phyloP scores from a whole-genome alignment of 805 yeast genomes.

The Metschnikowia lochheadii region DNA sequence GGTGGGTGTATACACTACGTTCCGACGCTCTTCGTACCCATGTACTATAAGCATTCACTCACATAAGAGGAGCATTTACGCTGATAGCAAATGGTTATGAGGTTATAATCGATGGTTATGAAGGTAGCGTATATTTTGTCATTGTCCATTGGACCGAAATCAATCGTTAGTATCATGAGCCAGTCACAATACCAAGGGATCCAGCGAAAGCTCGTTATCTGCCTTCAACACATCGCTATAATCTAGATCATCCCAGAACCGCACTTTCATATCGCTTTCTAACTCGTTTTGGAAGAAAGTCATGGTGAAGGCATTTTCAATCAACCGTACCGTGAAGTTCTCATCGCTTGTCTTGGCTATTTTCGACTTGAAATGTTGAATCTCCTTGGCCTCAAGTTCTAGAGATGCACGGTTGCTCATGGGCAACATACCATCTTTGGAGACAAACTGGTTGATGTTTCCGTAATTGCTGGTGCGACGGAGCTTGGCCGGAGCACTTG shows the following conservation, averaged over 20 bases:
- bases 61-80: too few species aligned
- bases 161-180: not conserved
- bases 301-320: constrained; percentile 17
- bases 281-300: constrained; percentile 7
- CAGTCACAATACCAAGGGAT: constrained; percentile 5
- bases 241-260: constrained; percentile 17
- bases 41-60: too few species aligned
- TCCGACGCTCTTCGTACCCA: too few species aligned
- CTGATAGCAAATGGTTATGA: too few species aligned
- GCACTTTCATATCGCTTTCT: not conserved
- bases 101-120: too few species aligned
- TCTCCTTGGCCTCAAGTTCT: constrained; percentile 15
- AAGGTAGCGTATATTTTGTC: not conserved
- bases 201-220: constrained; percentile 4
- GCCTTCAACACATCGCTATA: constrained; percentile 8
- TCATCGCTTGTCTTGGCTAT: constrained; percentile 1
- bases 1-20: too few species aligned
- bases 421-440: constrained; percentile 11
- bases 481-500: constrained; percentile 5
- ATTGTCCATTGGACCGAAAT: not conserved
- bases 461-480: constrained; percentile 14
- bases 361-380: constrained; percentile 5
- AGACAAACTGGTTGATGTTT: constrained; percentile 10
- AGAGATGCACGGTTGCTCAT: constrained; percentile 14
- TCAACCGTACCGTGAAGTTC: constrained; percentile 9